Percentiles rank a stretch among this genome's conserved stretches.
phyloP scores from a whole-genome alignment of 306 rosid species.

The Lagenaria siceraria region DNA sequence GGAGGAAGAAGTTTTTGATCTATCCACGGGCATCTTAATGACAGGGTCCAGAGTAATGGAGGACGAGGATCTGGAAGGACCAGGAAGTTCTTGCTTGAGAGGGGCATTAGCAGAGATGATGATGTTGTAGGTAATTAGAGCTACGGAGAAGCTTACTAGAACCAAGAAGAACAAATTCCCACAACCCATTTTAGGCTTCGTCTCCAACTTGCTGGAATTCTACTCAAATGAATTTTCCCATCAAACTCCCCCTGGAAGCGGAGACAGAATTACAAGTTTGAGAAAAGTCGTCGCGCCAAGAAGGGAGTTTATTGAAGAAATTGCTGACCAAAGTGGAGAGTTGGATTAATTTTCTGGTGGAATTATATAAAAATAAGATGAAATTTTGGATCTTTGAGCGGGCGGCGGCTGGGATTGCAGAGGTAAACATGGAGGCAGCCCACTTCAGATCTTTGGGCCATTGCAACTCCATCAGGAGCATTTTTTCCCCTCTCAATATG shows the following conservation, averaged over 20 bases:
- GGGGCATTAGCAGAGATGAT: slow-evolving; percentile 80
- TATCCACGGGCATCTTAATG: slow-evolving; percentile 70
- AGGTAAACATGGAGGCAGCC: background rate
- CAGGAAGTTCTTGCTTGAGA: slow-evolving; percentile 74
- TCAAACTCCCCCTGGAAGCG: background rate
- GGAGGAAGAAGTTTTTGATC: slow-evolving; percentile 20
- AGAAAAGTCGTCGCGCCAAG: slow-evolving; percentile 5
- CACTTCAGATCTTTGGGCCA: background rate
- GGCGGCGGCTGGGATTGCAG: background rate
- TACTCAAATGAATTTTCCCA: background rate
- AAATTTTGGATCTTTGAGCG: background rate
- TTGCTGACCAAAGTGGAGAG: background rate
- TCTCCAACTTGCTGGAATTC: background rate
- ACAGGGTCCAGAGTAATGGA: slow-evolving; percentile 53
- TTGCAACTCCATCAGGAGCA: background rate
- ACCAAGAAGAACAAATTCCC: slow-evolving; percentile 72
- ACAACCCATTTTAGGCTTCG: slow-evolving; percentile 52
- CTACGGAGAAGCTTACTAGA: slow-evolving; percentile 66
- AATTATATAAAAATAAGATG: background rate
- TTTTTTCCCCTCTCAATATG: no score
- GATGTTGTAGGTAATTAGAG: slow-evolving; percentile 88
- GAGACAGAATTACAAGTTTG: background rate
- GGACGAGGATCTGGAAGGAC: slow-evolving; percentile 39
- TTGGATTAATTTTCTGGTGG: background rate
- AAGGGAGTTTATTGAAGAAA: background rate